Percentiles rank a stretch among this genome's conserved stretches.
phyloP scores from a whole-genome alignment of 1,284 basidiomycete species.

The Ceratorhiza oryzae-sativae region DNA sequence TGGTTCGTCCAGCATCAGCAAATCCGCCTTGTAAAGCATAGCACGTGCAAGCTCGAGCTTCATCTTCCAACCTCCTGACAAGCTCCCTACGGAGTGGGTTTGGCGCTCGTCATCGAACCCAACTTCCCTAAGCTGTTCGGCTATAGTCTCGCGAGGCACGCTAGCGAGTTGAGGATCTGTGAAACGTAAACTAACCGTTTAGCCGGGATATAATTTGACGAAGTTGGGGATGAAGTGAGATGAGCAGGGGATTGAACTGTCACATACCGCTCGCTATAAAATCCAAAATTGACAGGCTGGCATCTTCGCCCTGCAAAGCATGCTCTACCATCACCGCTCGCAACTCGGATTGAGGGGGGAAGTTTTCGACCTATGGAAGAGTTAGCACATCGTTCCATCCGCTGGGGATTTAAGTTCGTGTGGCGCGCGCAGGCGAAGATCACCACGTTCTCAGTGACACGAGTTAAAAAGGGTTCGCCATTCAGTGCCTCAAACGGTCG shows the following conservation, averaged over 20 bases:
- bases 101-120: constrained; percentile 93
- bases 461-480: neutral
- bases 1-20: constrained; percentile 60
- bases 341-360: constrained; percentile 87
- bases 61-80: constrained; percentile 99
- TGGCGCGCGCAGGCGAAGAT: constrained; percentile 7
- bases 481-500: neutral
- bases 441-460: neutral
- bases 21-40: constrained; percentile 96
- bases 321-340: constrained; percentile 96
- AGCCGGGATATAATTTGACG: no score
- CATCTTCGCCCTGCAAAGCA: constrained; percentile 92
- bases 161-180: constrained; percentile 57
- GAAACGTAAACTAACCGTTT: no score
- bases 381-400: neutral
- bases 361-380: constrained; percentile 72
- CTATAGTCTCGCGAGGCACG: constrained; percentile 72
- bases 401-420: neutral
- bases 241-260: neutral
- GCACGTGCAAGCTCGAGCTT: constrained; percentile 90
- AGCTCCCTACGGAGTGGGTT: constrained; percentile 82
- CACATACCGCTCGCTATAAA: constrained; percentile 82
- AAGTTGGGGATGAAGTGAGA: no score
- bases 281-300: constrained; percentile 79
- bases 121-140: constrained; percentile 80